Base-by-base conservation (phyloP, 78 protist genomes). In the Cavenderia fasciculata region DNA sequence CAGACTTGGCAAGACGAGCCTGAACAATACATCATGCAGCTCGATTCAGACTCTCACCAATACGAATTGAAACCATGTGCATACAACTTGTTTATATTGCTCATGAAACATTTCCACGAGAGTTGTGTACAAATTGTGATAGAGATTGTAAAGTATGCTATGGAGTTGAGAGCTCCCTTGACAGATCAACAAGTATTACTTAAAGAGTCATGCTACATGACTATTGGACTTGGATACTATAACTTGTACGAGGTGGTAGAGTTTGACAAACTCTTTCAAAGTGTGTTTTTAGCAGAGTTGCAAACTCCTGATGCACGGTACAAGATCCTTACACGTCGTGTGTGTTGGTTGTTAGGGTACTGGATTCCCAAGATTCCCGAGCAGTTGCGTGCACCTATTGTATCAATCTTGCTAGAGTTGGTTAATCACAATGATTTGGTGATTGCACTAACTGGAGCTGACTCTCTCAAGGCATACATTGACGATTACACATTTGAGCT, bases 161-260 rank as follows among this genome's bases (percentile, higher is more conserved):
- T 44, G 59, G 18, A 23, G 1, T 18, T n/a, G 1, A 25, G 14
- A 21, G 2, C 21, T 0, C 63, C 2, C 25, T 12, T 63, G 4
- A n/a, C 54, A 2, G n/a, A 7, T 27, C 54, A 65, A 23, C 47
- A 56, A 19, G 23, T 82, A 21, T 54, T 71, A 7, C 38, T 82
- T 5, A 82, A 82, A 34, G 90, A 82, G 25, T 18, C 90, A 10
- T 82, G 90, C 27, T 82, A 82, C n/a, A 82, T 82, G 90, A 82
- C 90, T 25, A 68, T 82, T 52, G 90, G 90, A 12, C 29, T 82
- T 36, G 90, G 90, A 18, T 82, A 82, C 27, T 36, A 65, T 40
- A 78, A 82, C 19, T 29, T 82, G n/a, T 66, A 51, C 34, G 90
- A 82, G 12, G 68, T 56, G 8, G 62, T 68, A 18, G 56, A 56